A percentile compares a stretch with the other conserved stretches of the same genome.
These are phyloP conservation scores for Talaromyces sp. DNA, from an alignment of 2,329 filamentous ascomycete species.

Conservation along the genomic window DNA sequence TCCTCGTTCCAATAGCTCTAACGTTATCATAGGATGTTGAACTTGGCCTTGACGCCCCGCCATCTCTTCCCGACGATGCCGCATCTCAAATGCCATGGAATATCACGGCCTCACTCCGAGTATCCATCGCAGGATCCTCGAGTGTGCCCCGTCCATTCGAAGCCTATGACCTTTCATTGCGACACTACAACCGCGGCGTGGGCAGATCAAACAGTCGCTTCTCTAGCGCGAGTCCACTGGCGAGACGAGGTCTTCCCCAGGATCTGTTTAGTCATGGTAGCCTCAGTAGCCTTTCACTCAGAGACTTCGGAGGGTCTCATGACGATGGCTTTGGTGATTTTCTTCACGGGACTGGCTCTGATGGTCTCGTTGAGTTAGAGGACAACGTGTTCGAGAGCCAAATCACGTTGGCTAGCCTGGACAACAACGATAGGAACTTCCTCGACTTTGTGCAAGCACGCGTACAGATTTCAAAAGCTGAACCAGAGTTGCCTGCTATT, in stretches of 20 bases:
- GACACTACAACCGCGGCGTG: constrained; percentile 26
- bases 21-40: constrained; percentile 52
- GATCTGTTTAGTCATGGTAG: constrained; percentile 27
- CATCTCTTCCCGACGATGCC: constrained; percentile 64
- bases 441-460: constrained; percentile 54
- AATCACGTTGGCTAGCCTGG: constrained; percentile 47
- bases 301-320: constrained; percentile 22
- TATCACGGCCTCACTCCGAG: constrained; percentile 52
- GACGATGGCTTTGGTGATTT: constrained; percentile 26
- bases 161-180: constrained; percentile 35
- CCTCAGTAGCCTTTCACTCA: constrained; percentile 24
- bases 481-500: constrained; percentile 7
- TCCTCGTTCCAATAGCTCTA: background rate
- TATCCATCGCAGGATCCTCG: constrained; percentile 46
- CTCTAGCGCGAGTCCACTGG: constrained; percentile 59
- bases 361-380: background rate
- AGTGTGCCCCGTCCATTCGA: constrained; percentile 32
- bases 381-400: constrained; percentile 11
- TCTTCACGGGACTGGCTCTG: background rate
- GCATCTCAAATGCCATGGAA: constrained; percentile 69
- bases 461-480: constrained; percentile 35
- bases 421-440: constrained; percentile 61
- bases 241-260: constrained; percentile 46
- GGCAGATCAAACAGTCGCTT: constrained; percentile 50
- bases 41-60: constrained; percentile 64